These are phyloP conservation scores for Canna indica DNA, from an alignment of 176 grass and related monocot genomes.

Conservation along the genomic window DNA sequence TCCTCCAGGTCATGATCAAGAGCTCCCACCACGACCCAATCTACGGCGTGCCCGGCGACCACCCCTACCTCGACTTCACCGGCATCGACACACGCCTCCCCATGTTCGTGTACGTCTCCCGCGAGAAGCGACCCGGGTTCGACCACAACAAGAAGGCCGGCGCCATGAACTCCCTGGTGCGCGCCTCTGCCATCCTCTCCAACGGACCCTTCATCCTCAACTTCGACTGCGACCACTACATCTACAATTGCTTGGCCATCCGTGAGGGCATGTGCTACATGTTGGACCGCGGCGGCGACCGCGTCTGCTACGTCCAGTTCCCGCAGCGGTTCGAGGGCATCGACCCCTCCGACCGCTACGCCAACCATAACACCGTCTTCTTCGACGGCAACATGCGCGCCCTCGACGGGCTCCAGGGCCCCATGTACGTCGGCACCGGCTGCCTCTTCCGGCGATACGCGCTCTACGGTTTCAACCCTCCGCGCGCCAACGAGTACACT, in stretches of 20 bases:
- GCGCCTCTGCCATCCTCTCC: constrained; percentile 74
- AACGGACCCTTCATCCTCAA: constrained; percentile 93
- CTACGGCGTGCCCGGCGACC: constrained; percentile 28
- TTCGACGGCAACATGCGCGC: constrained; percentile 74
- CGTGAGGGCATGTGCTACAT: constrained; percentile 91
- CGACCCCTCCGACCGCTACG: constrained; percentile 52
- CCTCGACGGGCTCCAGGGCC: constrained; percentile 43
- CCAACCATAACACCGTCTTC: constrained; percentile 78
- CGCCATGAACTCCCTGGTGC: constrained; percentile 86
- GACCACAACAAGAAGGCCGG: constrained; percentile 97
- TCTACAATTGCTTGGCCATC: constrained; percentile 71
- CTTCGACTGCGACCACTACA: constrained; percentile 98
- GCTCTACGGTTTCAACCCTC: constrained; percentile 43
- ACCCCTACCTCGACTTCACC: constrained; percentile 59
- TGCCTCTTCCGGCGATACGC: constrained; percentile 42
- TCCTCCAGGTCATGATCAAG: constrained; percentile 59
- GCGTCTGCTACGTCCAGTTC: constrained; percentile 71
- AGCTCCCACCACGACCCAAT: constrained; percentile 24
- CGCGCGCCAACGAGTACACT: constrained; percentile 36
- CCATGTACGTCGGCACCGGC: constrained; percentile 52
- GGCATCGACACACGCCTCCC: constrained; percentile 63
- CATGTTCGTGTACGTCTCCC: constrained; percentile 76
- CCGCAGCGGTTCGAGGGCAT: constrained; percentile 56
- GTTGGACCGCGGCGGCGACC: constrained; percentile 82
- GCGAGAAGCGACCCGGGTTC: constrained; percentile 77